These are phyloP conservation scores for Glomus cerebriforme DNA, from an alignment of 192 early-diverging fungal genomes.

Conservation along the genomic window DNA sequence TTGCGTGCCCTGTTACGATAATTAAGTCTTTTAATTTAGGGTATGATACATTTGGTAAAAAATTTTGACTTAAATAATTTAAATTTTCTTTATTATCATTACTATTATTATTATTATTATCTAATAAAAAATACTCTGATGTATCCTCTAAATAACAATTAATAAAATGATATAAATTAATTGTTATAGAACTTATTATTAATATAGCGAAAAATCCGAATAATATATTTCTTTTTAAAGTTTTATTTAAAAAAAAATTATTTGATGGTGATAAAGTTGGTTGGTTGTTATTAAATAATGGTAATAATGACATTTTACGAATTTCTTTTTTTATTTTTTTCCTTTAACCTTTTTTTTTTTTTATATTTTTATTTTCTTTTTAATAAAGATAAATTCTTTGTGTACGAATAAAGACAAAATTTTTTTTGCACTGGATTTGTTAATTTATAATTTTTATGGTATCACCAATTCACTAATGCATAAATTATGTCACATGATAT, in stretches of 20 bases:
- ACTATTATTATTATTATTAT: not conserved
- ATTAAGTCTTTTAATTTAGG: slow-evolving; percentile 19
- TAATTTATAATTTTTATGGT: no score
- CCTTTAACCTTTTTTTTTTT: no score
- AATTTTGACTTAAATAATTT: not conserved
- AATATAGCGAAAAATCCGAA: not conserved
- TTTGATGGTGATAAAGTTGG: not conserved
- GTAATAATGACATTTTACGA: no score
- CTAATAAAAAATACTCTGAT: not conserved
- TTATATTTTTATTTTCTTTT: no score
- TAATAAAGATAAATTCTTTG: no score
- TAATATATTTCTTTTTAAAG: not conserved
- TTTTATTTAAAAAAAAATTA: not conserved
- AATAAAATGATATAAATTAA: not conserved
- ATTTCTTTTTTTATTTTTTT: no score
- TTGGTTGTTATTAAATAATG: not conserved
- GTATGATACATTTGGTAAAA: not conserved
- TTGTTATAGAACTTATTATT: not conserved
- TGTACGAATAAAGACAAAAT: no score
- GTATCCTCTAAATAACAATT: not conserved
- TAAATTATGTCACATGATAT: no score
- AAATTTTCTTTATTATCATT: not conserved
- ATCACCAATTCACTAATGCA: no score
- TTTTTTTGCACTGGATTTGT: no score
- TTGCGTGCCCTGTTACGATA: slow-evolving; percentile 15